phyloP scores from a whole-genome alignment of 306 rosid species.

The Fagus crenata region DNA sequence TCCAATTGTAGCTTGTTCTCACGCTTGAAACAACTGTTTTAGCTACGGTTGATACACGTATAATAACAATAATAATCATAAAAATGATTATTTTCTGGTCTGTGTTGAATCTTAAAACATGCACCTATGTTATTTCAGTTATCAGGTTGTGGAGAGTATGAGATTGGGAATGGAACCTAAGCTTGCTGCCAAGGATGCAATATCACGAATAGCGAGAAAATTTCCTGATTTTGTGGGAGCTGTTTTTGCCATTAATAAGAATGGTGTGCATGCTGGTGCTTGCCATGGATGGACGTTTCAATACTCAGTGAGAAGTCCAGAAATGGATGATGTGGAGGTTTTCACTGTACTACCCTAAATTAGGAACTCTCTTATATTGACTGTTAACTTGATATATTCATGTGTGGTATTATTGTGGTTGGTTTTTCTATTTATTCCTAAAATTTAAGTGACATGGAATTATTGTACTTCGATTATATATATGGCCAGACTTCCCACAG shows the following conservation, averaged over 20 bases:
- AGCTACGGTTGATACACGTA: neutral
- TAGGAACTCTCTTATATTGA: neutral
- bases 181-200: conserved; percentile 78
- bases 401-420: neutral
- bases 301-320: conserved; percentile 77
- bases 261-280: conserved; percentile 82
- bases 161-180: conserved; percentile 85
- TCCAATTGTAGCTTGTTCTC: neutral
- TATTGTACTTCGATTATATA: neutral
- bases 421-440: neutral
- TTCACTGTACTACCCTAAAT: conserved; percentile 67
- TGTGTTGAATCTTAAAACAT: conserved; percentile 8
- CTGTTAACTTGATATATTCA: neutral
- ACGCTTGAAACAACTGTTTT: neutral
- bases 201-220: conserved; percentile 63
- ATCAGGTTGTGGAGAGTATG: conserved; percentile 98
- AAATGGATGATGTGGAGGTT: conserved; percentile 73
- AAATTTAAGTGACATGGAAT: neutral
- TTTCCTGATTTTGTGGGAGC: conserved; percentile 85
- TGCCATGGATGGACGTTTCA: conserved; percentile 95
- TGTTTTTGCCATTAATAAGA: conserved; percentile 67
- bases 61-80: neutral
- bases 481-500: neutral
- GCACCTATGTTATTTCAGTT: conserved; percentile 50
- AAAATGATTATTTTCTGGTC: neutral